phyloP scores from a whole-genome alignment of 179 eudicot genomes.

The Beta corolliflora region DNA sequence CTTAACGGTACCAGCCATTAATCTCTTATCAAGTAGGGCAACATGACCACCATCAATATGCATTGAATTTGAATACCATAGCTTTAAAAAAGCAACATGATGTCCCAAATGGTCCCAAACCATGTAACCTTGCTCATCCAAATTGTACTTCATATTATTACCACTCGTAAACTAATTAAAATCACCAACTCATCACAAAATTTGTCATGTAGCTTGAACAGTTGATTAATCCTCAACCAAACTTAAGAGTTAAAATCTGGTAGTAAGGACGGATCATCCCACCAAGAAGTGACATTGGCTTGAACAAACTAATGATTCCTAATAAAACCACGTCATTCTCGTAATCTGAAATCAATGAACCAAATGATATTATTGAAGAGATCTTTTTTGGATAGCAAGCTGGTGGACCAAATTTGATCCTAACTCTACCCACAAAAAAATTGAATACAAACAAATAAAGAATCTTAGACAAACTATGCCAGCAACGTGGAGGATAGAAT shows the following conservation, averaged over 20 bases:
- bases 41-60: not conserved
- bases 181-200: slow-evolving; percentile 3
- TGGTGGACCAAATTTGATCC: slow-evolving; percentile 19
- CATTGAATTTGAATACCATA: slow-evolving; percentile 14
- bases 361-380: not conserved
- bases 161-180: not conserved
- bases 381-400: slow-evolving; percentile 15
- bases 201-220: not conserved
- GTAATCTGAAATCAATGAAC: not conserved
- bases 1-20: not conserved
- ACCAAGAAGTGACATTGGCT: slow-evolving; percentile 1
- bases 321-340: slow-evolving; percentile 12
- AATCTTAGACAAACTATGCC: slow-evolving; percentile 8
- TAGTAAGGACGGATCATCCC: slow-evolving; percentile 7
- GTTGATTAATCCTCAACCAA: not conserved
- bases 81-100: not conserved
- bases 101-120: not conserved
- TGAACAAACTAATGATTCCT: not conserved
- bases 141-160: not conserved
- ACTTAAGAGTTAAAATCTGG: not conserved
- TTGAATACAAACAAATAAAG: not conserved
- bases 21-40: not conserved
- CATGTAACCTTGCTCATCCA: not conserved
- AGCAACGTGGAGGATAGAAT: not conserved
- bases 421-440: slow-evolving; percentile 3